Conservation (phyloP, 2,329 filamentous ascomycete genomes). For the Aspergillus jensenii region DNA sequence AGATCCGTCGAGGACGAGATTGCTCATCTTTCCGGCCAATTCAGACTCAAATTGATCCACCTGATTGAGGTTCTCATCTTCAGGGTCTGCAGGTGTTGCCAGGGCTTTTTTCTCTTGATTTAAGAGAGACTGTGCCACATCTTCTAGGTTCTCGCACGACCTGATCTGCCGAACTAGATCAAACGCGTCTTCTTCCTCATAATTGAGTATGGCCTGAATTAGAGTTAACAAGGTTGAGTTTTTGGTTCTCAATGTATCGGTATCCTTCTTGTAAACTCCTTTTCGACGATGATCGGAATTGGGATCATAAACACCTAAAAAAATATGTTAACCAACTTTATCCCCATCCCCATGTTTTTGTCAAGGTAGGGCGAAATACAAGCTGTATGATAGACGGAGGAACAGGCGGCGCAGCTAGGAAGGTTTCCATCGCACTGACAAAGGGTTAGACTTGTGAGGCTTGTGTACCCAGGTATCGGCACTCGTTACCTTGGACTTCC, state of each 20-base stretch:
- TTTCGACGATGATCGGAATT: slow-evolving; percentile 95
- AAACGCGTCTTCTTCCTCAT: slow-evolving; percentile 80
- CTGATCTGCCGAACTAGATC: slow-evolving; percentile 82
- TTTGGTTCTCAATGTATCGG: slow-evolving; percentile 81
- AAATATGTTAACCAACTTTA: slow-evolving; percentile 18
- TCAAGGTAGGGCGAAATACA: slow-evolving; percentile 28
- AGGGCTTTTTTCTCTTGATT: slow-evolving; percentile 52
- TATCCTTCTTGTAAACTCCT: slow-evolving; percentile 93
- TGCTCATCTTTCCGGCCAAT: slow-evolving; percentile 88
- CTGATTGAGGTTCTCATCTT: slow-evolving; percentile 43
- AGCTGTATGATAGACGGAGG: slow-evolving; percentile 72
- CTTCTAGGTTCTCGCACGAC: slow-evolving; percentile 73
- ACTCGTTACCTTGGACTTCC: slow-evolving; percentile 67
- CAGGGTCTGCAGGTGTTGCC: slow-evolving; percentile 38
- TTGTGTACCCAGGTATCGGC: not conserved
- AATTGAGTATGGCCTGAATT: slow-evolving; percentile 89
- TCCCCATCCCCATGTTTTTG: not conserved
- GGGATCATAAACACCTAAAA: slow-evolving; percentile 86
- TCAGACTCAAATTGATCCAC: slow-evolving; percentile 67
- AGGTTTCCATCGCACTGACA: slow-evolving; percentile 80
- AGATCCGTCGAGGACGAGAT: slow-evolving; percentile 80
- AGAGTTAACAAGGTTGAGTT: slow-evolving; percentile 89
- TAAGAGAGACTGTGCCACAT: slow-evolving; percentile 60
- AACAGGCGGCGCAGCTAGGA: slow-evolving; percentile 92
- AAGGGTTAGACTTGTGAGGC: slow-evolving; percentile 5